Conservation (phyloP, 192 early-diverging fungal species). For the Linnemannia schmuckeri region DNA sequence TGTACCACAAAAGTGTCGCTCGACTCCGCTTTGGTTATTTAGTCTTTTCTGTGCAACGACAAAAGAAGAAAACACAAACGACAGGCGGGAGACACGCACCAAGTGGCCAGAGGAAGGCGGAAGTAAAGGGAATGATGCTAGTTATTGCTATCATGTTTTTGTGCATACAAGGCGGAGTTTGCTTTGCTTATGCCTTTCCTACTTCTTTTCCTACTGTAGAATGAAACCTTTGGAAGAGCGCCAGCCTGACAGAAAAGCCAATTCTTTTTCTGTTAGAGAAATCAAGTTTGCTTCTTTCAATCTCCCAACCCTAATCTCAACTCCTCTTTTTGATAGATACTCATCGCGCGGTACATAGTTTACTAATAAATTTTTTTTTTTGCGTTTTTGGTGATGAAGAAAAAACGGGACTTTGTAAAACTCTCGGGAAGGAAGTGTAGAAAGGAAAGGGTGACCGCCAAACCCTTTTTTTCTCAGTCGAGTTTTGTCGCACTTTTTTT, state of each 20-base stretch:
- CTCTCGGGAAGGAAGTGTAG: neutral
- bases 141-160: neutral
- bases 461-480: neutral
- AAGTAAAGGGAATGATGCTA: neutral
- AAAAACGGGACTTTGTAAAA: neutral
- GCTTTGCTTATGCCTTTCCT: neutral
- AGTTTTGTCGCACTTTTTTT: neutral
- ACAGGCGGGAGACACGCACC: neutral
- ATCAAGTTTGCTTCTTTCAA: neutral
- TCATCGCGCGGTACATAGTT: neutral
- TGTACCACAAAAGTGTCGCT: neutral
- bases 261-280: too few relatives aligned
- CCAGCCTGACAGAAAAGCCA: too few relatives aligned
- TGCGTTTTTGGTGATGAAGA: neutral
- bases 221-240: too few relatives aligned
- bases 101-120: neutral
- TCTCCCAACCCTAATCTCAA: neutral
- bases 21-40: neutral
- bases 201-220: neutral
- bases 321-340: neutral
- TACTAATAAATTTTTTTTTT: neutral
- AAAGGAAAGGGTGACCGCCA: neutral
- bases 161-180: neutral
- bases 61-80: neutral
- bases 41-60: neutral